Base-by-base conservation (phyloP, 371 early-diverging fungal genomes). In the Mucor lusitanicus region DNA sequence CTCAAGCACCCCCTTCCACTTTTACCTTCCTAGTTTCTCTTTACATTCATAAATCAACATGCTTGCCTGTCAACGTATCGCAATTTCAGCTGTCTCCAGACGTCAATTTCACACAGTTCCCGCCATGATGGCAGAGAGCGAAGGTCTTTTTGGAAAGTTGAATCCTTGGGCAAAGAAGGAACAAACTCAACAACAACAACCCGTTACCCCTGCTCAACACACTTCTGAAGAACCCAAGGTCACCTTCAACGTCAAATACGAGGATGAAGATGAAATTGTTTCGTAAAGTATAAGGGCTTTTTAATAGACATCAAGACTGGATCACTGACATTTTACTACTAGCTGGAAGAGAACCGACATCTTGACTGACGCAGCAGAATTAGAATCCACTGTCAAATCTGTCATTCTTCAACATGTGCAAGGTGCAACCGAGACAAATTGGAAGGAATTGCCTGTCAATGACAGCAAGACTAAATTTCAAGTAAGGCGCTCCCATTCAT, bases 141-240 rank as follows among this genome's bases (percentile, higher is more conserved):
- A 70, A 11, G 72, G 75, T 19, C 65, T 77, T 6, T 77, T 80
- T 42, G 73, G 79, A 28, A 74, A 74, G 27, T 73, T 80, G 40
- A 83, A 83, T 59, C 83, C 83, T 27, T 83, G 81, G 79, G 83
- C 83, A 21, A 79, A 76, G 50, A 76, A 77, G 61, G 17, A 59
- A 50, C 48, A 67, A 55, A 59, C 66, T 9, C 48, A 66, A 61
- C 21, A 59, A 3, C 48, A 64, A 57, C 21, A 59, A 5, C 39
- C 44, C 44, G 59, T 64, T 19, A 71, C 74, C 59, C 68, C 75
- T 69, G 71, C 69, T 32, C 59, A 72, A 65, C 61, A 48, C 53
- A 68, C 73, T 19, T 55, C 21, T 33, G 59, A 60, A 25, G 65
- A 59, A 12, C 39, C 56, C 6, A 25, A 39, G 33, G 71, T 71